phyloP scores from a whole-genome alignment of 441 rosid species.

The Croton laevigatus region DNA sequence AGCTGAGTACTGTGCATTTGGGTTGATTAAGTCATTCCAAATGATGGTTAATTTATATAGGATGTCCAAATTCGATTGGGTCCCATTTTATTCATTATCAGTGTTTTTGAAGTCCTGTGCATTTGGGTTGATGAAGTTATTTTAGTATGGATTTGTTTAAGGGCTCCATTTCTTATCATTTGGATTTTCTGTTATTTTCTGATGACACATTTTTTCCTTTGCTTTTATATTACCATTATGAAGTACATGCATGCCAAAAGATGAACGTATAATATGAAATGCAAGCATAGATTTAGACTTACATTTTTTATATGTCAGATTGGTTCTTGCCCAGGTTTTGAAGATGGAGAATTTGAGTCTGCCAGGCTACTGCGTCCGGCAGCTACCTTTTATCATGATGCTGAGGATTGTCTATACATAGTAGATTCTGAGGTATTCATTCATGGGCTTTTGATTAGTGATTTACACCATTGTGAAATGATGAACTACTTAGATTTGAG shows the following conservation, averaged over 20 bases:
- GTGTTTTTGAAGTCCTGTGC: background rate
- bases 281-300: conserved; percentile 33
- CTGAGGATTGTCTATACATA: conserved; percentile 77
- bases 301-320: conserved; percentile 64
- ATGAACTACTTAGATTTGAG: background rate
- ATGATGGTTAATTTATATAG: background rate
- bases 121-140: background rate
- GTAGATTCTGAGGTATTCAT: conserved; percentile 87
- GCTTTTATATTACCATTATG: background rate
- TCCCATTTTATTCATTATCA: background rate
- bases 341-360: conserved; percentile 93
- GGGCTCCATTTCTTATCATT: conserved; percentile 2
- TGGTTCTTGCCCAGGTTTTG: conserved; percentile 96
- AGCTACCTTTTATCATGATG: conserved; percentile 61
- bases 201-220: background rate
- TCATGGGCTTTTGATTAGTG: conserved; percentile 16
- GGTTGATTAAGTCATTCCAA: conserved; percentile 1
- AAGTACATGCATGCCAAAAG: background rate
- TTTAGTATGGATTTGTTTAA: background rate
- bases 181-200: background rate
- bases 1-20: background rate
- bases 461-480: conserved; percentile 11
- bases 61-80: background rate
- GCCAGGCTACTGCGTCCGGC: conserved; percentile 85
- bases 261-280: background rate